phyloP scores from a whole-genome alignment of 2,329 filamentous ascomycete genomes.

The Fusarium avenaceum region DNA sequence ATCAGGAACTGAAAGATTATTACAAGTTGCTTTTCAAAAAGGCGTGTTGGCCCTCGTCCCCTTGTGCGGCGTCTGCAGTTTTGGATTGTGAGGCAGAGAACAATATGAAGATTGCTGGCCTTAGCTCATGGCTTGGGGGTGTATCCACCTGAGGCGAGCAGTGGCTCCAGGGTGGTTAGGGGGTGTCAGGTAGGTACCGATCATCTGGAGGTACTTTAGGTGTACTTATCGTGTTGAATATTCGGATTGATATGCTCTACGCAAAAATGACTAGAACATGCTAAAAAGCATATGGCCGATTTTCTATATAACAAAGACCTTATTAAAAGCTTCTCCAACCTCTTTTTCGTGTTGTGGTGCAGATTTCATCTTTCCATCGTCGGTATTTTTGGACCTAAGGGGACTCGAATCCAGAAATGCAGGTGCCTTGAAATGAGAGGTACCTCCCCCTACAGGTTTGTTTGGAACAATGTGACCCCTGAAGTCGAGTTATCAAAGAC shows the following conservation, averaged over 20 bases:
- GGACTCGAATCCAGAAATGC: background rate
- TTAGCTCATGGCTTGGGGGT: constrained; percentile 29
- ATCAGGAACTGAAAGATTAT: background rate
- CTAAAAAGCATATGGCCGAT: fast-evolving
- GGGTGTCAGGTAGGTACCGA: background rate
- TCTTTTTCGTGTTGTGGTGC: fast-evolving
- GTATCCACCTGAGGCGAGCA: constrained; percentile 23
- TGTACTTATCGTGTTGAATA: too few species aligned
- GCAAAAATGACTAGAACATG: background rate
- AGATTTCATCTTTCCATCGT: background rate
- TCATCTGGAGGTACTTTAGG: constrained; percentile 1
- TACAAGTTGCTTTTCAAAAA: constrained; percentile 3
- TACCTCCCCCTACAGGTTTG: background rate
- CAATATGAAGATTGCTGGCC: constrained; percentile 47
- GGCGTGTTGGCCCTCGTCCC: constrained; percentile 41
- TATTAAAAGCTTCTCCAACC: fast-evolving
- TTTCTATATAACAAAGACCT: fast-evolving
- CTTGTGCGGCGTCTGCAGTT: constrained; percentile 37
- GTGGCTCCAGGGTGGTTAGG: constrained; percentile 18
- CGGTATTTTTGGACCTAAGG: background rate
- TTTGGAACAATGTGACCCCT: constrained; percentile 11
- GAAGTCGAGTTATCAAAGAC: background rate
- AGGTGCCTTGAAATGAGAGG: background rate
- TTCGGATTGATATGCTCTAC: background rate
- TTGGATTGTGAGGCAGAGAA: constrained; percentile 48